Conservation (phyloP, 768 basidiomycete genomes). For the Mycena amicta region DNA sequence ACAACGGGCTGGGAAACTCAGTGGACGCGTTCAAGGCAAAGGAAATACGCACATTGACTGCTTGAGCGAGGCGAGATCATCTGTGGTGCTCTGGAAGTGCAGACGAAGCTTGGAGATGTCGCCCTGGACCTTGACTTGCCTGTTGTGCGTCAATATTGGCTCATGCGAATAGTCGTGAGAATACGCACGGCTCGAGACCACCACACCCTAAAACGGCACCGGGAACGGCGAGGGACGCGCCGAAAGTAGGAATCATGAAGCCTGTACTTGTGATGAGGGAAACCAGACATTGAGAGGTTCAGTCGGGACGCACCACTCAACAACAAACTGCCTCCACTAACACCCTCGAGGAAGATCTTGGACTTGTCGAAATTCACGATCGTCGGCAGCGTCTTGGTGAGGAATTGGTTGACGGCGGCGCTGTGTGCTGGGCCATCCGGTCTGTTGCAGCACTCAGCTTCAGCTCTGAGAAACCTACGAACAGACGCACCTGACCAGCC, state of each 20-base stretch:
- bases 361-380: conserved; percentile 30
- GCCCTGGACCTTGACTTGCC: conserved; percentile 29
- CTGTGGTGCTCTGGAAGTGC: conserved; percentile 29
- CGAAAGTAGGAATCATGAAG: conserved; percentile 30
- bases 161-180: neutral
- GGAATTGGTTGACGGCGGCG: conserved; percentile 30
- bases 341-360: conserved; percentile 30
- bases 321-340: conserved; percentile 31
- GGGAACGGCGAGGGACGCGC: conserved; percentile 26
- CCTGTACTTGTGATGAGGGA: conserved; percentile 8
- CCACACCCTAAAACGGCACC: conserved; percentile 30
- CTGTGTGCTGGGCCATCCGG: conserved; percentile 32
- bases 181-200: conserved; percentile 27
- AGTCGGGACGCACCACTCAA: conserved; percentile 23
- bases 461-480: neutral
- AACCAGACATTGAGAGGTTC: neutral
- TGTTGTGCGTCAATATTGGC: neutral
- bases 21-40: neutral
- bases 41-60: conserved; percentile 23
- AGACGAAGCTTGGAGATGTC: conserved; percentile 26
- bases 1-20: conserved; percentile 21
- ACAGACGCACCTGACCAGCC: conserved; percentile 12
- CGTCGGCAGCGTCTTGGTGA: conserved; percentile 28
- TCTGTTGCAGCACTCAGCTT: conserved; percentile 10
- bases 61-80: conserved; percentile 27